Conservation (phyloP, 345 rosid genomes). For the Boechera divaricarpa region DNA sequence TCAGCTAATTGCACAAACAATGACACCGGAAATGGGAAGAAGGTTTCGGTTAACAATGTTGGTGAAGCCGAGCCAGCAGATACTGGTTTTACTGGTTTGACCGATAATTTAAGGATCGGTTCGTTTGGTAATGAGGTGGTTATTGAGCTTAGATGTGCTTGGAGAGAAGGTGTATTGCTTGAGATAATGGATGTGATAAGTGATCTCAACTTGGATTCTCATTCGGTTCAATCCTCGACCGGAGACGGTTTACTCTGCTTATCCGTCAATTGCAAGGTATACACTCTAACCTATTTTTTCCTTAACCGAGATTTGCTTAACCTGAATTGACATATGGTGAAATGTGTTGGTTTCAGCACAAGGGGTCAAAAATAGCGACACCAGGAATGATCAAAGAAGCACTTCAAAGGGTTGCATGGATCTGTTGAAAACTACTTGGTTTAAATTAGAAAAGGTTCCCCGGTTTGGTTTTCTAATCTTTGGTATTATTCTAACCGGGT, state of each 20-base stretch:
- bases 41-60: background rate
- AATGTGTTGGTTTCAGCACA: slow-evolving; percentile 56
- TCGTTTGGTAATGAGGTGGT: slow-evolving; percentile 57
- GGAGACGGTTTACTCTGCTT: slow-evolving; percentile 63
- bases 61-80: slow-evolving; percentile 52
- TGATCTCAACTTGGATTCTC: slow-evolving; percentile 70
- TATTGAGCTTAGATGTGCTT: slow-evolving; percentile 70
- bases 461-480: slow-evolving; percentile 30
- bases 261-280: slow-evolving; percentile 75
- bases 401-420: slow-evolving; percentile 65
- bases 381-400: slow-evolving; percentile 59
- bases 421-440: slow-evolving; percentile 46
- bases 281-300: slow-evolving; percentile 2
- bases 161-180: slow-evolving; percentile 82
- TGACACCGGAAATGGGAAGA: slow-evolving; percentile 29
- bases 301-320: slow-evolving; percentile 20
- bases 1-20: slow-evolving; percentile 62
- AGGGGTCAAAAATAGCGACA: slow-evolving; percentile 55
- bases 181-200: slow-evolving; percentile 74
- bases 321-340: slow-evolving; percentile 34
- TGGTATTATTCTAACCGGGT: slow-evolving; percentile 13
- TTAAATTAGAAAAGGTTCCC: background rate
- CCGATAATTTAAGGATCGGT: slow-evolving; percentile 50
- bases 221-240: slow-evolving; percentile 76
- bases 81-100: slow-evolving; percentile 46